Percentiles rank a stretch among this genome's conserved stretches.
Conservation (phyloP, 75 land plant genomes). For the Picea sitchensis region DNA sequence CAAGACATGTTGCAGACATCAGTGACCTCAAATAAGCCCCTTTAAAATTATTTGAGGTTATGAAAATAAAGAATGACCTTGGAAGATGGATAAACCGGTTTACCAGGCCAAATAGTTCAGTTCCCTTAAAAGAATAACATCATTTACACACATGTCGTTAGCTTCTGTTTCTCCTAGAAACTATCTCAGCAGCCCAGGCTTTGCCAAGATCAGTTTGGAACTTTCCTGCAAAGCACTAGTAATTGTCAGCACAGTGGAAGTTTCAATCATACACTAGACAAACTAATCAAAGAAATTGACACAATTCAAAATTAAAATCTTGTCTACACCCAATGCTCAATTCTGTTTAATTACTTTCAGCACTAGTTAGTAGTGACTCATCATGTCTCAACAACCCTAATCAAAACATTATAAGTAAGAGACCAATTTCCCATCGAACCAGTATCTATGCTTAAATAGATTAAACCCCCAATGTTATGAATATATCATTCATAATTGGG, state of each 20-base stretch:
- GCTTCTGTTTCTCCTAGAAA: conserved; percentile 20
- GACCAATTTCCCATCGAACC: not conserved
- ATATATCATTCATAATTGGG: not conserved
- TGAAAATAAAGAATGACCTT: too few species aligned
- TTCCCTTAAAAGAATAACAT: not conserved
- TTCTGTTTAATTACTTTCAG: not conserved
- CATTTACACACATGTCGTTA: not conserved
- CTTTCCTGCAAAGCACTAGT: conserved; percentile 50
- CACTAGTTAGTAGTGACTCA: not conserved
- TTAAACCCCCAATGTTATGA: not conserved
- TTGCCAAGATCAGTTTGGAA: conserved; percentile 89
- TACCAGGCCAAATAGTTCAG: not conserved
- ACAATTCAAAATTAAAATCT: not conserved
- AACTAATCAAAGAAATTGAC: not conserved
- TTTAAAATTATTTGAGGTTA: too few species aligned
- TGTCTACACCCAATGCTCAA: not conserved
- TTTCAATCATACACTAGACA: not conserved
- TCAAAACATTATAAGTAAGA: not conserved
- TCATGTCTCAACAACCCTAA: not conserved
- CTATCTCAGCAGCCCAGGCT: conserved; percentile 84
- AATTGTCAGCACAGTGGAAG: too few species aligned
- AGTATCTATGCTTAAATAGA: not conserved
- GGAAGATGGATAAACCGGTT: too few species aligned
- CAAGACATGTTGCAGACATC: too few species aligned
- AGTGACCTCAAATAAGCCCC: too few species aligned